These are phyloP conservation scores for Aquilaria sinensis DNA, from an alignment of 345 rosid species.

Conservation along the genomic window DNA sequence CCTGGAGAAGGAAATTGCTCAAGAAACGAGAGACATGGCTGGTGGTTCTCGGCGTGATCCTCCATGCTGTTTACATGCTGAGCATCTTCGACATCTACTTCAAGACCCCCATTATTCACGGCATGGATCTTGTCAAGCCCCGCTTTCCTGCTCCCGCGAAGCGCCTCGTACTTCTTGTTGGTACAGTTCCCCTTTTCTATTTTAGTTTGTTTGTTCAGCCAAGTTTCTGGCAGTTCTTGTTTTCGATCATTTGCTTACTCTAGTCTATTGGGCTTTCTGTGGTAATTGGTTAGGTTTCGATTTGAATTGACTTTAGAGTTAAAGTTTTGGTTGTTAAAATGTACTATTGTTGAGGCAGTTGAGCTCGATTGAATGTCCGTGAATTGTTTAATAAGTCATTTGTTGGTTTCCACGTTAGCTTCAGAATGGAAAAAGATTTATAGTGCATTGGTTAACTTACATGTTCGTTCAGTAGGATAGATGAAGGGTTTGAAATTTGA, in stretches of 20 bases:
- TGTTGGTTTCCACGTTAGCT: too few relatives aligned
- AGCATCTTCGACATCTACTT: slow-evolving; percentile 97
- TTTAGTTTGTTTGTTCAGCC: too few relatives aligned
- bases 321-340: not conserved
- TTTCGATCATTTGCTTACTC: too few relatives aligned
- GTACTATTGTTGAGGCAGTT: not conserved
- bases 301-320: not conserved
- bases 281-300: not conserved
- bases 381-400: too few relatives aligned
- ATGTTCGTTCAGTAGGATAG: too few relatives aligned
- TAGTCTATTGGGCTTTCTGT: too few relatives aligned
- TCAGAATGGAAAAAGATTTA: too few relatives aligned
- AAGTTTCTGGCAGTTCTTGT: too few relatives aligned
- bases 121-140: slow-evolving; percentile 81
- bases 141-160: slow-evolving; percentile 80
- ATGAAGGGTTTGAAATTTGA: not conserved
- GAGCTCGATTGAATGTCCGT: too few relatives aligned
- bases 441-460: too few relatives aligned
- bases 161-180: slow-evolving; percentile 81
- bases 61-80: slow-evolving; percentile 89
- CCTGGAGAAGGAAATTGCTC: slow-evolving; percentile 41
- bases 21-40: slow-evolving; percentile 76
- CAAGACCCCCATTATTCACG: slow-evolving; percentile 95
- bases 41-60: slow-evolving; percentile 64
- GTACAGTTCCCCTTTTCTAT: slow-evolving; percentile 23